Base-by-base conservation (phyloP, 192 early-diverging fungal species). In the Backusella liffmaniae region DNA sequence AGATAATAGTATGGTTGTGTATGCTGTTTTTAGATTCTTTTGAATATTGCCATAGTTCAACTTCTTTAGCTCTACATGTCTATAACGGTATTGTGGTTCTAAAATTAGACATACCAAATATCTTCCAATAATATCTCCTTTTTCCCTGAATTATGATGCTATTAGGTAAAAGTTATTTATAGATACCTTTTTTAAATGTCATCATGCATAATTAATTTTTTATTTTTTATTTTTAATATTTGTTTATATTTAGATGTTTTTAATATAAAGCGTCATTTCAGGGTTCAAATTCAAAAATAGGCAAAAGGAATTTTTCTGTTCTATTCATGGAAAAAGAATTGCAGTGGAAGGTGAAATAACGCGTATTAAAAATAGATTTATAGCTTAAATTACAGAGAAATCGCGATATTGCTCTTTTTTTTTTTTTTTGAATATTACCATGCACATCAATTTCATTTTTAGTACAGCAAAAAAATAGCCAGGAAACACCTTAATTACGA, bases 241-340 rank as follows among this genome's bases (percentile, higher is more conserved):
- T 53, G 7, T 53, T 56, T 56, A 56, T 56, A 56, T 56, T 56
- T 56, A 56, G 53, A 56, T 56, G 7, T 56, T 56, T 56, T 21
- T 56, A 56, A 21, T 56, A 56, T 21, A 56, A 56, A 32, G 32
- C 21, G n/a, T 56, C 5, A 7, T 56, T 23, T 21, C 53, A 56
- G 53, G 53, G 53, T 26, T 56, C 53, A 56, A 21, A 7, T 56
- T 56, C 53, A 56, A 56, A 56, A 56, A 56, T 56, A 56, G 53
- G n/a, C n/a, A 21, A 53, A 53, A 21, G n/a, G 51, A 59, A 59
- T 1, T 59, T 59, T 59, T 59, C 23, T 12, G 46, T 49, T 49
- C 46, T 49, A 49, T 49, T 49, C 46, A 49, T 59, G 53, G 53
- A 59, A 59, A 59, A 26, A 59, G n/a, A 59, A 59, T 59, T 18